Base-by-base conservation (phyloP, 257 asterid genomes). In the Apocynum venetum region DNA sequence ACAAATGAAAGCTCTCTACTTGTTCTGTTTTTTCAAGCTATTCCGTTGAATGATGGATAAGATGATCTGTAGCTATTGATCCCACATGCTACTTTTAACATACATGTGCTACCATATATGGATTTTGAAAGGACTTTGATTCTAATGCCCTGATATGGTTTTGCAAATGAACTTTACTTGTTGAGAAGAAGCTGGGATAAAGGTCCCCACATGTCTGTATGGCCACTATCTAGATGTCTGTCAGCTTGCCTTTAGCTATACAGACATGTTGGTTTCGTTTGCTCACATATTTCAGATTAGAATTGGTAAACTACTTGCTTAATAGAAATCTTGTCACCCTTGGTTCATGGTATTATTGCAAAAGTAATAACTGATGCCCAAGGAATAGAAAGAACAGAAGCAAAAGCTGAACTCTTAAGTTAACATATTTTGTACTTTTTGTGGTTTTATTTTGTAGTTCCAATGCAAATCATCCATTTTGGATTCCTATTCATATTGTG, bases 401-500 rank as follows among this genome's bases (percentile, higher is more conserved):
- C 15, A 53, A 69, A 67, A 40, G 13, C 69, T 6, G 46, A 61
- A 56, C 53, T 63, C 19, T 52, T 20, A 51, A 12, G 11, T 68
- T 55, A 40, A 69, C 41, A 35, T 59, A 8, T 61, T 67, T 35
- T 6, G 1, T 40, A 52, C 44, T 13, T 76, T 81, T 69, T 56
- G 71, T 66, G 25, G 47, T 65, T 35, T 73, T 78, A 77, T 76
- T 70, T 79, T 84, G 83, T 86, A 95, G 99, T 86, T 95, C 98
- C 79, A 87, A 89, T 66, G 92, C 97, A 83, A 95, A 88, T 71
- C 89, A 96, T 56, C 98, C 99, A 77, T 95, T 95, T 86, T 95
- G 99, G 99, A 95, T 95, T 82, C 99, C 99, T 31, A 88, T 95
- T 81, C 97, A 95, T 85, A 85, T 95, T 76, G 93, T 95, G 84